Evolutionary conservation across 768 basidiomycete genomes (phyloP).

Genomic region (Trametes meyenii): DNA sequence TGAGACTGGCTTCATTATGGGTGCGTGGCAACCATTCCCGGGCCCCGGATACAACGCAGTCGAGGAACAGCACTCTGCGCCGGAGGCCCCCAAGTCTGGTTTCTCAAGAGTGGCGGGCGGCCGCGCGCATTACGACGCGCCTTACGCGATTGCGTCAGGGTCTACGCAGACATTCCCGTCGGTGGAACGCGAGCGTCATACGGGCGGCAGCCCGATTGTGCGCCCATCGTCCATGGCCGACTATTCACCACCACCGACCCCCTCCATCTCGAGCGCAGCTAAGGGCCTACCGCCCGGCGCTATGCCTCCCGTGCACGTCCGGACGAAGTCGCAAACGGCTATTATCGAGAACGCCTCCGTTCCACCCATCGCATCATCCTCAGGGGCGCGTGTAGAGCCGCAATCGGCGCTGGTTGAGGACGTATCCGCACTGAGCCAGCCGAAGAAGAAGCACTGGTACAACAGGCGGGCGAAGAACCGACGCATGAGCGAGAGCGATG

Average conservation of each 20-base stretch:
- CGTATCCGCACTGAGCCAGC: slow-evolving; percentile 38
- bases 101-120: slow-evolving; percentile 91
- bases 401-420: slow-evolving; percentile 37
- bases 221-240: slow-evolving; percentile 32
- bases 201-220: slow-evolving; percentile 23
- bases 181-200: slow-evolving; percentile 42
- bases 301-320: slow-evolving; percentile 64
- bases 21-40: slow-evolving; percentile 85
- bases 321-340: slow-evolving; percentile 83
- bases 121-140: slow-evolving; percentile 79
- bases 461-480: slow-evolving; percentile 56
- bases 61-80: slow-evolving; percentile 38
- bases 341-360: slow-evolving; percentile 59
- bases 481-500: slow-evolving; percentile 59
- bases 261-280: slow-evolving; percentile 51
- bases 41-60: slow-evolving; percentile 53
- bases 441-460: slow-evolving; percentile 74
- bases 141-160: slow-evolving; percentile 73
- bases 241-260: slow-evolving; percentile 51
- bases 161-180: slow-evolving; percentile 73
- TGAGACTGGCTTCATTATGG: slow-evolving; percentile 87
- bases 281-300: slow-evolving; percentile 59
- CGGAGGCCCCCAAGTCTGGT: slow-evolving; percentile 48
- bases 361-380: slow-evolving; percentile 4
- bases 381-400: background rate